A percentile compares a stretch with the other conserved stretches of the same genome.
Evolutionary conservation across 768 basidiomycete genomes (phyloP).

Genomic region (Cyclocybe cylindracea): DNA sequence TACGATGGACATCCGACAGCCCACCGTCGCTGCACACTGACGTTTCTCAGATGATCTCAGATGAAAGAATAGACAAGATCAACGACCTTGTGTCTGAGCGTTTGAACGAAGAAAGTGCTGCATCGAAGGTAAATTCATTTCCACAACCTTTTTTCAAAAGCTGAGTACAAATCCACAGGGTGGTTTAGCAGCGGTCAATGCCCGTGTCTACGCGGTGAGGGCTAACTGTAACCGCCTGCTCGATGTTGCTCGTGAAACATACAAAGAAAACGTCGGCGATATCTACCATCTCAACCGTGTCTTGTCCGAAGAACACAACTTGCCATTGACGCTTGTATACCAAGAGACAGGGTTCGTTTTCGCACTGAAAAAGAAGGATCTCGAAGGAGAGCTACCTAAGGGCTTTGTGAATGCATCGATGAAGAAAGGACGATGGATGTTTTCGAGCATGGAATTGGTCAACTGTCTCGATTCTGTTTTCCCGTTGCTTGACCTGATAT

Average conservation of each 20-base stretch:
- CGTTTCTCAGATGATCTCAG: slow-evolving; percentile 63
- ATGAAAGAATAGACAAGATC: slow-evolving; percentile 69
- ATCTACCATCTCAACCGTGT: slow-evolving; percentile 68
- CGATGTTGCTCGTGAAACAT: slow-evolving; percentile 94
- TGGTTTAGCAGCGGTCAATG: slow-evolving; percentile 73
- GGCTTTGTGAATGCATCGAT: slow-evolving; percentile 70
- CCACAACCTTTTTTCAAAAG: neutral
- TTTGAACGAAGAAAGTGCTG: slow-evolving; percentile 71
- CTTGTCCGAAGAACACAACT: slow-evolving; percentile 59
- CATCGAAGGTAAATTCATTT: slow-evolving; percentile 52
- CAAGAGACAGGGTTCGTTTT: slow-evolving; percentile 78
- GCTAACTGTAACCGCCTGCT: slow-evolving; percentile 82
- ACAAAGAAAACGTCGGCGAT: slow-evolving; percentile 90
- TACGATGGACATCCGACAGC: slow-evolving; percentile 24
- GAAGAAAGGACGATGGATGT: slow-evolving; percentile 72
- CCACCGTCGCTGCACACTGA: neutral
- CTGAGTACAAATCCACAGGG: slow-evolving; percentile 41
- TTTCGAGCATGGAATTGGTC: slow-evolving; percentile 84
- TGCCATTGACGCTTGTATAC: slow-evolving; percentile 69
- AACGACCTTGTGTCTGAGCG: slow-evolving; percentile 56
- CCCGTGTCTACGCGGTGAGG: slow-evolving; percentile 88
- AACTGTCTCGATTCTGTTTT: slow-evolving; percentile 18
- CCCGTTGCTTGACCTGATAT: neutral
- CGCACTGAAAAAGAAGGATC: slow-evolving; percentile 63
- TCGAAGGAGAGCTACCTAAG: slow-evolving; percentile 64